These are phyloP conservation scores for Boletus tylopilopsis DNA, from an alignment of 768 basidiomycete species.

Conservation along the genomic window DNA sequence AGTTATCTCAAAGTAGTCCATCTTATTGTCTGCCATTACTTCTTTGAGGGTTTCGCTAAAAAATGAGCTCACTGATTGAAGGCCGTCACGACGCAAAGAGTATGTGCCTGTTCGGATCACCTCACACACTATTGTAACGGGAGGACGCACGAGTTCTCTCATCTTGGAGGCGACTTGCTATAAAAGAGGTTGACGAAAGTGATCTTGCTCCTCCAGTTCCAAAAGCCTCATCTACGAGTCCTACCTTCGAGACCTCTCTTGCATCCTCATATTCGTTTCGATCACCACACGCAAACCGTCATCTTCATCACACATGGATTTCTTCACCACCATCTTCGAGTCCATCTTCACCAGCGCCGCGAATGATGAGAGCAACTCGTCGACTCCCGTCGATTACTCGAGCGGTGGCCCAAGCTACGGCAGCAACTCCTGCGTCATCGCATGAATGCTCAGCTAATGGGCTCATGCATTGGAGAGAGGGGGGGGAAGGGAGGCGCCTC, in stretches of 20 bases:
- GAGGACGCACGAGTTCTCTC: not conserved
- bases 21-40: slow-evolving; percentile 22
- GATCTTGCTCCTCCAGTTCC: slow-evolving; percentile 1
- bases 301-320: slow-evolving; percentile 18
- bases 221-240: slow-evolving; percentile 1
- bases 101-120: not conserved
- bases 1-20: not conserved
- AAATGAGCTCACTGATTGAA: not conserved
- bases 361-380: slow-evolving; percentile 3
- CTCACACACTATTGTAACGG: not conserved
- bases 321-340: slow-evolving; percentile 11
- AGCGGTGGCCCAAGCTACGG: not conserved
- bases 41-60: not conserved
- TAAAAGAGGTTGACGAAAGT: slow-evolving; percentile 10
- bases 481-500: not conserved
- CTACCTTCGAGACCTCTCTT: not conserved
- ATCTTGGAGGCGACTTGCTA: slow-evolving; percentile 7
- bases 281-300: not conserved
- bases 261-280: not conserved
- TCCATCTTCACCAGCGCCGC: slow-evolving; percentile 12
- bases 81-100: not conserved
- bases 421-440: slow-evolving; percentile 16
- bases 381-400: slow-evolving; percentile 14
- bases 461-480: not conserved
- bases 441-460: slow-evolving; percentile 6